Evolutionary conservation across 164 flowering plant genomes (phyloP).

Genomic region (Liriodendron chinense): DNA sequence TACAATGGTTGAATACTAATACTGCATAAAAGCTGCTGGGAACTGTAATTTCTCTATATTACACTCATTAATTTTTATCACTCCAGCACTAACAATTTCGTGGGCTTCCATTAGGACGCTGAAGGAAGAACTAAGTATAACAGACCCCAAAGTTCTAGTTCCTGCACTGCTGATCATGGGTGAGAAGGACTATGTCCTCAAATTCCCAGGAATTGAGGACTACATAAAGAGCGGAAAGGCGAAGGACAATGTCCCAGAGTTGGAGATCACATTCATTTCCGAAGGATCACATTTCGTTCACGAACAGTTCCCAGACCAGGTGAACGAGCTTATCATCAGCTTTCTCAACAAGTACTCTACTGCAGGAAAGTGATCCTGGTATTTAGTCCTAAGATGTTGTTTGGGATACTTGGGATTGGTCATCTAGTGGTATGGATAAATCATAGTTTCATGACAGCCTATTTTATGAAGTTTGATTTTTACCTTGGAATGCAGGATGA

Average conservation of each 20-base stretch:
- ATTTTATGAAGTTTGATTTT: too few species aligned
- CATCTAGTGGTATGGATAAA: too few species aligned
- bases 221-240: conserved; percentile 32
- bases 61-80: too few species aligned
- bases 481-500: too few species aligned
- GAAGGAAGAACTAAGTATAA: neutral
- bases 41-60: too few species aligned
- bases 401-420: too few species aligned
- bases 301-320: conserved; percentile 46
- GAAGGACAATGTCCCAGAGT: conserved; percentile 38
- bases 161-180: conserved; percentile 49
- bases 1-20: too few species aligned
- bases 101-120: conserved; percentile 22
- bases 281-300: conserved; percentile 54
- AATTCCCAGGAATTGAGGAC: conserved; percentile 47
- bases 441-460: too few species aligned
- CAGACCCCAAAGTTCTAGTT: conserved; percentile 26
- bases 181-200: conserved; percentile 38
- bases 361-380: neutral
- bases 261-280: conserved; percentile 34
- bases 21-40: too few species aligned
- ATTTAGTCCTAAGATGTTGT: too few species aligned
- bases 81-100: too few species aligned
- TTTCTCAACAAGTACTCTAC: conserved; percentile 25
- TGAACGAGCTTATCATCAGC: conserved; percentile 30